A percentile compares a stretch with the other conserved stretches of the same genome.
phyloP scores from a whole-genome alignment of 495 filamentous ascomycete species.

The Cercophora sp. region DNA sequence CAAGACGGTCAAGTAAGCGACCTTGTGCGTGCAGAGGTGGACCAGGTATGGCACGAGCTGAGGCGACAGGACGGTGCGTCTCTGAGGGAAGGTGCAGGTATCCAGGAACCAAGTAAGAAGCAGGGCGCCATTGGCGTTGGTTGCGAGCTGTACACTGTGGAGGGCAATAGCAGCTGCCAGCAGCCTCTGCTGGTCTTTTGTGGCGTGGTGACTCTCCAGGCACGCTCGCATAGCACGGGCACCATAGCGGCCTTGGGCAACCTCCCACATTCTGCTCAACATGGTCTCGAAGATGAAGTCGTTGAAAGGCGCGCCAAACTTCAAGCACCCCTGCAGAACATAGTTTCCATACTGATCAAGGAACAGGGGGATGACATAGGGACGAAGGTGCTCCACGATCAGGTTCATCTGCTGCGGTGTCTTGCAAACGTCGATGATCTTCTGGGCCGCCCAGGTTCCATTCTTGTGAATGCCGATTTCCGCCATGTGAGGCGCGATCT shows the following conservation, averaged over 20 bases:
- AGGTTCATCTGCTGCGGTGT: conserved; percentile 76
- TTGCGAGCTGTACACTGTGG: conserved; percentile 93
- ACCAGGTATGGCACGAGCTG: conserved; percentile 93
- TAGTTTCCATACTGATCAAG: conserved; percentile 98
- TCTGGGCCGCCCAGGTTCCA: conserved; percentile 97
- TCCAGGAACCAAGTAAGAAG: conserved; percentile 97
- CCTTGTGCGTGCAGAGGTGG: conserved; percentile 97
- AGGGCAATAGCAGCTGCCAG: conserved; percentile 91
- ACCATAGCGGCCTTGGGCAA: conserved; percentile 89
- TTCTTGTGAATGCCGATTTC: conserved; percentile 99
- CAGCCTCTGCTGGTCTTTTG: conserved; percentile 92
- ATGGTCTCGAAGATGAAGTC: conserved; percentile 98
- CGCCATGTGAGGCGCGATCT: conserved; percentile 86
- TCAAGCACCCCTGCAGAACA: conserved; percentile 90
- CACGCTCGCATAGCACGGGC: conserved; percentile 95
- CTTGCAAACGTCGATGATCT: conserved; percentile 95
- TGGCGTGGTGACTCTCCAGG: conserved; percentile 91
- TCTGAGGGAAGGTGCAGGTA: conserved; percentile 91
- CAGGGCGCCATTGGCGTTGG: conserved; percentile 92
- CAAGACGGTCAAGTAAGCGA: conserved; percentile 92
- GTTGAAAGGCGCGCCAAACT: conserved; percentile 83
- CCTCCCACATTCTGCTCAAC: conserved; percentile 91
- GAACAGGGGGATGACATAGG: conserved; percentile 86
- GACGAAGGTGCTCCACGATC: conserved; percentile 76
- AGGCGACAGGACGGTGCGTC: conserved; percentile 88